Conservation (phyloP, 1,284 basidiomycete species). For the Ustilago hordei region DNA sequence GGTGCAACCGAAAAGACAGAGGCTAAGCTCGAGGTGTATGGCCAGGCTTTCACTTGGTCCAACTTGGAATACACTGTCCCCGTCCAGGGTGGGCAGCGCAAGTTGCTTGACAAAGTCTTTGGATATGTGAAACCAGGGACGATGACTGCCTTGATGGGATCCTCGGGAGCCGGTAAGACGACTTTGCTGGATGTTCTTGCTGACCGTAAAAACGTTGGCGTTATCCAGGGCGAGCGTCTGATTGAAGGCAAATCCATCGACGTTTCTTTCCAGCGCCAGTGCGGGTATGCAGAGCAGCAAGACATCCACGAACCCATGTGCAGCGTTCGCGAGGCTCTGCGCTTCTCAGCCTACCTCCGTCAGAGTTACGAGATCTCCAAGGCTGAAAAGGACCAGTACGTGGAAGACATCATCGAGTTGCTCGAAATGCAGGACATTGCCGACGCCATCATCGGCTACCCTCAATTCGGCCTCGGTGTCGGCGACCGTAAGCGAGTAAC, state of each 20-base stretch:
- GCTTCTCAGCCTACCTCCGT: conserved; percentile 83
- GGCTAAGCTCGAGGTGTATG: conserved; percentile 56
- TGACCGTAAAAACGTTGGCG: conserved; percentile 80
- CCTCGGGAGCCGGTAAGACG: conserved; percentile 77
- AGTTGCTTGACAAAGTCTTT: conserved; percentile 81
- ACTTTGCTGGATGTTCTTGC: conserved; percentile 83
- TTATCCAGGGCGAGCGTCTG: conserved; percentile 82
- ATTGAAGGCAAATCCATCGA: conserved; percentile 82
- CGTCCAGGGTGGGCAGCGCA: conserved; percentile 74
- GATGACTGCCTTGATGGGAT: conserved; percentile 79
- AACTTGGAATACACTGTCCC: conserved; percentile 72
- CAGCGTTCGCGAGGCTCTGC: conserved; percentile 83
- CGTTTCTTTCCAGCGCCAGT: conserved; percentile 78
- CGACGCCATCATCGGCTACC: conserved; percentile 77
- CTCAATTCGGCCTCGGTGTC: conserved; percentile 73
- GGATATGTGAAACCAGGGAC: conserved; percentile 84
- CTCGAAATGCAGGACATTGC: conserved; percentile 80
- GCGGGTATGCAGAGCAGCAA: conserved; percentile 80
- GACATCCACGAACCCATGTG: conserved; percentile 85
- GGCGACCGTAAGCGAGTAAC: conserved; percentile 79
- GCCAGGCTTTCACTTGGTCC: conserved; percentile 71
- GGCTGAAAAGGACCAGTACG: conserved; percentile 83
- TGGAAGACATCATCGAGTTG: conserved; percentile 82
- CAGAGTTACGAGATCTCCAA: conserved; percentile 78
- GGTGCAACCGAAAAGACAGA: conserved; percentile 50